Evolutionary conservation across 2,329 filamentous ascomycete species (phyloP).

Genomic region (Alternaria viburni): DNA sequence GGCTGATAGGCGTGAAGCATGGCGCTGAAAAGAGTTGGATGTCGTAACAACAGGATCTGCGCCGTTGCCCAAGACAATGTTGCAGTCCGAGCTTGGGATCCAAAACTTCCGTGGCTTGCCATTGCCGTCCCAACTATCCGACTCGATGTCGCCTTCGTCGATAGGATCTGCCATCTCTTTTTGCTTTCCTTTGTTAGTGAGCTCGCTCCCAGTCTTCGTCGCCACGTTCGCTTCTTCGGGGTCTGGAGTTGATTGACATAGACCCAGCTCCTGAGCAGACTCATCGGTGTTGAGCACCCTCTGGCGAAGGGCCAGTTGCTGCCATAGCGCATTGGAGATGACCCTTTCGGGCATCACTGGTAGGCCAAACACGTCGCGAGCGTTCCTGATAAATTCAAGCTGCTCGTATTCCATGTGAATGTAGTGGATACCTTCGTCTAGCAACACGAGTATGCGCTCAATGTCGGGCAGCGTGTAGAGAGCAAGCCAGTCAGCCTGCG

Average conservation of each 20-base stretch:
- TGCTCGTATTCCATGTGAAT: slow-evolving; percentile 66
- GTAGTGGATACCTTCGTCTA: slow-evolving; percentile 67
- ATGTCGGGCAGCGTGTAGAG: slow-evolving; percentile 62
- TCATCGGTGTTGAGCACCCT: slow-evolving; percentile 61
- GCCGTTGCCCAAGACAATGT: slow-evolving; percentile 62
- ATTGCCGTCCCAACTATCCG: slow-evolving; percentile 61
- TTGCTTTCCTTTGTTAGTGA: slow-evolving; percentile 54
- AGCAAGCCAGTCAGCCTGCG: slow-evolving; percentile 56
- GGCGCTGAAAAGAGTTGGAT: slow-evolving; percentile 52
- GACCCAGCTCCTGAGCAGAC: slow-evolving; percentile 59
- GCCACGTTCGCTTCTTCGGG: slow-evolving; percentile 24
- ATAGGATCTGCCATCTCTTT: slow-evolving; percentile 29
- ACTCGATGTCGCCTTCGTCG: slow-evolving; percentile 48
- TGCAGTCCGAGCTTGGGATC: slow-evolving; percentile 63
- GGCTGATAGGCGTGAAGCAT: slow-evolving; percentile 57
- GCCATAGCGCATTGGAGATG: slow-evolving; percentile 63
- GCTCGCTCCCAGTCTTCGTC: slow-evolving; percentile 28
- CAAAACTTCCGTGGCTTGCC: slow-evolving; percentile 63
- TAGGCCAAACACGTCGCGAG: slow-evolving; percentile 60
- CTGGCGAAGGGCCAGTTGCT: slow-evolving; percentile 63
- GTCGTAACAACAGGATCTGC: slow-evolving; percentile 60
- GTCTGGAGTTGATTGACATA: slow-evolving; percentile 54
- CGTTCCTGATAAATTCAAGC: slow-evolving; percentile 59
- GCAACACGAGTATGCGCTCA: slow-evolving; percentile 60
- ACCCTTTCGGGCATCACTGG: slow-evolving; percentile 63